Percentiles rank a stretch among this genome's conserved stretches.
phyloP scores from a whole-genome alignment of 2,329 filamentous ascomycete species.

The Aspergillus tamarii region DNA sequence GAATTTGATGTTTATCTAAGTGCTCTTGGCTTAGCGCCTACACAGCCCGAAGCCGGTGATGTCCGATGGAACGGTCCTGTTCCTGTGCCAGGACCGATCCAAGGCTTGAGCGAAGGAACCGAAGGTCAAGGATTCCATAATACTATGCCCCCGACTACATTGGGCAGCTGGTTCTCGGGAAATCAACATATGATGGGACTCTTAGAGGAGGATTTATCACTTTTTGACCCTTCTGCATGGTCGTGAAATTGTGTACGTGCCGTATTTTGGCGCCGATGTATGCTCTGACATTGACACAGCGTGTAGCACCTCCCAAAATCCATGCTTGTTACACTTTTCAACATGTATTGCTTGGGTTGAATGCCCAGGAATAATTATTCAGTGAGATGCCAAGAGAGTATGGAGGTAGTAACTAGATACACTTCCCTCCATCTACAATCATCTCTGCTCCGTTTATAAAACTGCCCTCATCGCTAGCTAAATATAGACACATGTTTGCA shows the following conservation, averaged over 20 bases:
- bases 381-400: not conserved
- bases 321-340: not conserved
- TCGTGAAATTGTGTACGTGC: not conserved
- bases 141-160: constrained; percentile 37
- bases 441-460: constrained; percentile 76
- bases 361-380: not conserved
- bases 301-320: not conserved
- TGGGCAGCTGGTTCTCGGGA: constrained; percentile 69
- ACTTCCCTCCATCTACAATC: constrained; percentile 63
- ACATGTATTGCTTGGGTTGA: not conserved
- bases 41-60: constrained; percentile 18
- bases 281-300: not conserved
- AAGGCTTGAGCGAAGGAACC: constrained; percentile 17
- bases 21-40: constrained; percentile 63
- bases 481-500: constrained; percentile 70
- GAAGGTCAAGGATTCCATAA: constrained; percentile 15
- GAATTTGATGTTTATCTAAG: constrained; percentile 68
- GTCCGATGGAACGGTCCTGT: constrained; percentile 13
- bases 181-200: constrained; percentile 68
- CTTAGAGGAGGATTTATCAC: constrained; percentile 61
- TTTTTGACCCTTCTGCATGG: constrained; percentile 28
- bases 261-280: too few relatives aligned
- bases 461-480: constrained; percentile 70
- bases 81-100: constrained; percentile 8
- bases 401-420: constrained; percentile 28